Evolutionary conservation across 257 asterid genomes (phyloP), one percentile per base, ranked within the genome.

Genomic region (Galeopsis tetrahit): DNA sequence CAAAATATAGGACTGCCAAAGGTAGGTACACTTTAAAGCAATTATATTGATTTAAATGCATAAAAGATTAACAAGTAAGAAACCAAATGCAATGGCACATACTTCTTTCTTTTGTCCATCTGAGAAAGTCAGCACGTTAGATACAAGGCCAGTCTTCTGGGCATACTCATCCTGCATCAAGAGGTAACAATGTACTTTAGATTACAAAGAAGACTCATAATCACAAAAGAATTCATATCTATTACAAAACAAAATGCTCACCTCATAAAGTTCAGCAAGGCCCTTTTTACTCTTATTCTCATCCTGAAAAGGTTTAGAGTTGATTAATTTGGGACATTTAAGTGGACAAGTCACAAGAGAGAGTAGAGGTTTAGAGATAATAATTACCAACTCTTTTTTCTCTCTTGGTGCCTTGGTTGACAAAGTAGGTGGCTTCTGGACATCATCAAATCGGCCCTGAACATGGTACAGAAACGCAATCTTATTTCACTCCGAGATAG

Each of bases 71-170:
- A 33, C 5, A 36, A 69, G 52, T 3, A 71, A 57, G 28, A 51
- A 61, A 71, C 60, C 57, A 75, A 55, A 69, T 38, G 49, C 28
- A 56, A 21, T 58, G 61, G 61, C 59, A 75, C 90, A 0, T 76
- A 95, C 98, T 86, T 92, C 99, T 88, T 87, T 88, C 87, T 90
- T 95, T 78, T 92, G 96, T 64, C 88, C 97, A 55, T 95, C 99
- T 13, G 97, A 88, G 83, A 90, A 84, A 42, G 99, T 66, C 71
- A 90, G 7, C 32, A 88, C 92, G 2, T 83, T 58, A 44, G 97
- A 89, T 52, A 92, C 96, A 6, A 95, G 90, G 63, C 98, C 99
- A 61, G 96, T 87, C 80, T 95, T 95, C 82, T 92, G 96, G 66
- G 87, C 96, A 86, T 85, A 95, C 58, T 92, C 99, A 63, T 87